phyloP scores from a whole-genome alignment of 1,284 basidiomycete genomes.

The Kalmanozyma brasiliensis region DNA sequence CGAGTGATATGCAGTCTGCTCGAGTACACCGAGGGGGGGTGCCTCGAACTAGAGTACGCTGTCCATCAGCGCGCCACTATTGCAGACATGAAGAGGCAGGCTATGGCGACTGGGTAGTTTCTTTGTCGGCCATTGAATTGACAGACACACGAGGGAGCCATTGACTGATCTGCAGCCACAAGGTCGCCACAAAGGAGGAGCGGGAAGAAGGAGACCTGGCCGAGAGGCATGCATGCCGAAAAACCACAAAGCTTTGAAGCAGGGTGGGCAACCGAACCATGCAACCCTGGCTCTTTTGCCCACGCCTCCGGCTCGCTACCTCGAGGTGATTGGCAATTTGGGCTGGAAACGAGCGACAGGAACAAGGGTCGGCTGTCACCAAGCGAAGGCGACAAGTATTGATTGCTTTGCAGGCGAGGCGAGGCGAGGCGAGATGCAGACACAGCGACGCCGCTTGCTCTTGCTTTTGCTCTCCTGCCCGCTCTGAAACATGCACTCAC shows the following conservation, averaged over 20 bases:
- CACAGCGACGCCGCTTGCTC: too few species aligned
- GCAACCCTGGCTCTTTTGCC: too few species aligned
- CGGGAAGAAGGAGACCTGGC: not conserved
- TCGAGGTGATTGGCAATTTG: too few species aligned
- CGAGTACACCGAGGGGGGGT: conserved; percentile 6
- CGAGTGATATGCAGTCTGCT: conserved; percentile 8
- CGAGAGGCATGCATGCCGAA: conserved; percentile 18
- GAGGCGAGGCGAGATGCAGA: not conserved
- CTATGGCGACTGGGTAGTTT: not conserved
- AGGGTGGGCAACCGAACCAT: too few species aligned
- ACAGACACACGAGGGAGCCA: conserved; percentile 1
- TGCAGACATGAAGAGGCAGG: not conserved
- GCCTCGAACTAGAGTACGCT: too few species aligned
- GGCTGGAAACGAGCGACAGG: conserved; percentile 6
- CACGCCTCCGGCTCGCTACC: too few species aligned
- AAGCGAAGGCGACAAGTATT: not conserved
- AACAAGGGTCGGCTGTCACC: not conserved
- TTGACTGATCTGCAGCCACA: conserved; percentile 8
- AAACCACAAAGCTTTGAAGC: not conserved
- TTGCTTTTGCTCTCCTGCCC: too few species aligned
- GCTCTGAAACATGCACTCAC: conserved; percentile 1
- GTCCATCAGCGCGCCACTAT: too few species aligned
- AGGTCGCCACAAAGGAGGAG: not conserved
- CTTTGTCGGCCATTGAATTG: conserved; percentile 10
- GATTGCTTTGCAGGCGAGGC: not conserved